Evolutionary conservation across 2,329 filamentous ascomycete genomes (phyloP).

Genomic region (Hyphodiscus sp.): DNA sequence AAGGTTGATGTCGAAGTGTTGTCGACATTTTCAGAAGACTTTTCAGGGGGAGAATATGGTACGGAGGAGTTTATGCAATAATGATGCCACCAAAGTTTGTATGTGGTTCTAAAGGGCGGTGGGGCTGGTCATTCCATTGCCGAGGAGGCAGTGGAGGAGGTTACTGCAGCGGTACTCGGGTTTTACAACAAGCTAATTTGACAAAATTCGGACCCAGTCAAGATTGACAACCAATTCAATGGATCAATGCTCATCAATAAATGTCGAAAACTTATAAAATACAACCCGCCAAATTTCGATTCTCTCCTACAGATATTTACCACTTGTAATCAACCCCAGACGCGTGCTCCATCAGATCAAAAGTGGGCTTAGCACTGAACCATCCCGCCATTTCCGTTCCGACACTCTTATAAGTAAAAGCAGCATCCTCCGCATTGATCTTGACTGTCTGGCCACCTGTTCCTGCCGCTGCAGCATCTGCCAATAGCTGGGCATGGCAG

Average conservation of each 20-base stretch:
- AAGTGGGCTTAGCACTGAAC: conserved; percentile 66
- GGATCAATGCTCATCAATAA: too few relatives aligned
- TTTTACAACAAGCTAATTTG: neutral
- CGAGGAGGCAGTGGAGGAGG: conserved; percentile 36
- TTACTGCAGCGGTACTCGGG: conserved; percentile 11
- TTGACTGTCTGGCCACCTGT: conserved; percentile 58
- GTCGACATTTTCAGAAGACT: conserved; percentile 37
- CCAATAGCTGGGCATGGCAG: conserved; percentile 43
- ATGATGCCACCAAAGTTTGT: conserved; percentile 20
- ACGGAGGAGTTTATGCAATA: conserved; percentile 37
- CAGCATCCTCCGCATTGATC: conserved; percentile 62
- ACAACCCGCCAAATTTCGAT: neutral
- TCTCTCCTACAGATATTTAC: conserved; percentile 7
- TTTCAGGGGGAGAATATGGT: conserved; percentile 38
- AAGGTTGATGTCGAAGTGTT: conserved; percentile 38
- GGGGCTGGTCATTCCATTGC: conserved; percentile 40
- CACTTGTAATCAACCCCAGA: conserved; percentile 26
- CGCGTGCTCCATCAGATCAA: conserved; percentile 62
- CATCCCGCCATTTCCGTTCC: conserved; percentile 57
- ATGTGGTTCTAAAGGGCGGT: conserved; percentile 28
- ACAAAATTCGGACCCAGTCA: neutral
- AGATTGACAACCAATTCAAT: too few relatives aligned
- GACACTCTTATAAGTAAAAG: conserved; percentile 59
- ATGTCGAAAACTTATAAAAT: neutral
- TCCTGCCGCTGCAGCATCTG: conserved; percentile 54